Evolutionary conservation across 2,329 filamentous ascomycete species (phyloP).

Genomic region (Colletotrichum musicola): DNA sequence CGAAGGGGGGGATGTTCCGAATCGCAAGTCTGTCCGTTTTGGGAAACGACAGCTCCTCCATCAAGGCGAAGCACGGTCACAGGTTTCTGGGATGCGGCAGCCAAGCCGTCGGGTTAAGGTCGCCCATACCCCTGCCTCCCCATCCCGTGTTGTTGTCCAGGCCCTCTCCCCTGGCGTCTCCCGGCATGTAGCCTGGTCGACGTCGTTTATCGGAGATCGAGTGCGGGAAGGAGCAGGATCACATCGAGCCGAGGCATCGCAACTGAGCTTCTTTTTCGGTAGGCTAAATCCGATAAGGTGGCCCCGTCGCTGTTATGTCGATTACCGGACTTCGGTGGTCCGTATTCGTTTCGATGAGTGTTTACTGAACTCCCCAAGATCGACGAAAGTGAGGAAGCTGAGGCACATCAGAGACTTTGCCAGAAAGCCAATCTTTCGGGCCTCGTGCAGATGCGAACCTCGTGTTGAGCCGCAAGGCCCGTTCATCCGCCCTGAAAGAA

Average conservation of each 20-base stretch:
- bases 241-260: constrained; percentile 11
- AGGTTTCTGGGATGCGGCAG: constrained; percentile 17
- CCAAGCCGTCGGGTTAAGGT: constrained; percentile 27
- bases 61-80: constrained; percentile 32
- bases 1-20: constrained; percentile 3
- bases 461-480: not conserved
- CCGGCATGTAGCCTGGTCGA: constrained; percentile 11
- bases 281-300: constrained; percentile 22
- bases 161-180: not conserved
- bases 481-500: not conserved
- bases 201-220: constrained; percentile 32
- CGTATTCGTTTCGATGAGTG: constrained; percentile 16
- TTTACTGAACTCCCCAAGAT: constrained; percentile 11
- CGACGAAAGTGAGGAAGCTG: constrained; percentile 2
- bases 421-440: not conserved
- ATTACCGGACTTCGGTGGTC: not conserved
- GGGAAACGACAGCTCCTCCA: constrained; percentile 28
- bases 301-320: not conserved
- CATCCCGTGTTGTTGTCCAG: not conserved
- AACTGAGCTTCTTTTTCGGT: constrained; percentile 13
- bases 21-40: constrained; percentile 40
- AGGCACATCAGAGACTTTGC: not conserved
- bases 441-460: constrained; percentile 2
- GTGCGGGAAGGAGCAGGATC: constrained; percentile 7
- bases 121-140: not conserved